Evolutionary conservation across 108 stramenopile genomes (phyloP).

Genomic region (Skeletonema marinoi): DNA sequence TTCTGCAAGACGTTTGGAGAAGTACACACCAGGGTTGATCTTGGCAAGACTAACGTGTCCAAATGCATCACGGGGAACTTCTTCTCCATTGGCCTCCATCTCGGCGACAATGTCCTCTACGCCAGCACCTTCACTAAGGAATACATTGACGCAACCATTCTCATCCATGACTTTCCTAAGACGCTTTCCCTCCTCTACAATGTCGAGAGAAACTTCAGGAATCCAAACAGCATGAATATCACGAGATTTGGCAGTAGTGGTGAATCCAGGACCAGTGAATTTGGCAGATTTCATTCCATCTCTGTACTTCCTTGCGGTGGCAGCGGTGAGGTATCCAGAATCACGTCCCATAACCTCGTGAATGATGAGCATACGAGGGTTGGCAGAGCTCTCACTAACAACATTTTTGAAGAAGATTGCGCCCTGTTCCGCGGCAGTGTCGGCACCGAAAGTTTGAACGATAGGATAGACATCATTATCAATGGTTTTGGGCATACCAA

Average conservation of each 20-base stretch:
- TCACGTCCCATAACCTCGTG: conserved; percentile 94
- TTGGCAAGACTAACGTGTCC: conserved; percentile 88
- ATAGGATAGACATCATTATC: conserved; percentile 93
- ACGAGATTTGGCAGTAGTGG: conserved; percentile 50
- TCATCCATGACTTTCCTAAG: conserved; percentile 87
- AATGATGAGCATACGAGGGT: conserved; percentile 92
- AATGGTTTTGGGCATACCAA: conserved; percentile 91
- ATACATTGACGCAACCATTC: conserved; percentile 88
- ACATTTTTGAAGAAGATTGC: conserved; percentile 87
- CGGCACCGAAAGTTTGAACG: conserved; percentile 88
- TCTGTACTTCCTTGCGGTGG: conserved; percentile 79
- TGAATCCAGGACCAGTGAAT: conserved; percentile 50
- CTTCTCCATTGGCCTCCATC: conserved; percentile 72
- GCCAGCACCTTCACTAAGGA: conserved; percentile 90
- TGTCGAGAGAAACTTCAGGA: conserved; percentile 77
- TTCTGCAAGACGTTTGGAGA: conserved; percentile 74
- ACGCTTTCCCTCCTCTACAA: conserved; percentile 77
- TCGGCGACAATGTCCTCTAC: conserved; percentile 84
- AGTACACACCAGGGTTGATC: conserved; percentile 89
- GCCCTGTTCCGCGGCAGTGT: conserved; percentile 88
- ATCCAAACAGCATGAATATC: conserved; percentile 93
- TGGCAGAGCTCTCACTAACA: conserved; percentile 81
- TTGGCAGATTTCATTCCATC: conserved; percentile 52
- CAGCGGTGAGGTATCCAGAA: conserved; percentile 86
- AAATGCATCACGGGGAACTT: conserved; percentile 86